Percentiles rank a stretch among this genome's conserved stretches.
Evolutionary conservation across 2,329 filamentous ascomycete genomes (phyloP).

Genomic region (Trichophyton verrucosum): DNA sequence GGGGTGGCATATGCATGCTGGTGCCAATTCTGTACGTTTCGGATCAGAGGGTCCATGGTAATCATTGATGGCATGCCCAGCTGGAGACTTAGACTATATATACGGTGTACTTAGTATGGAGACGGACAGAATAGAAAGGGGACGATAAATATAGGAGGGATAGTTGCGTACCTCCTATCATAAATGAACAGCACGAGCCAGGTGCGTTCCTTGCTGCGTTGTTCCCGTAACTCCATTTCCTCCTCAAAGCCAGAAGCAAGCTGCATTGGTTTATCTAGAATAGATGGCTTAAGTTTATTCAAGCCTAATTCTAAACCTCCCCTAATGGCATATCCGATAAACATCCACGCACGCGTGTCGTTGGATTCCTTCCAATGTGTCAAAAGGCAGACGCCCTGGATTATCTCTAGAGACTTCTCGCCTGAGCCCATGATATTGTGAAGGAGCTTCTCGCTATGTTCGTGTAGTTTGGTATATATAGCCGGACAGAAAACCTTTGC

Average conservation of each 20-base stretch:
- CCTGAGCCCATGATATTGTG: conserved; percentile 22
- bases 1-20: conserved; percentile 19
- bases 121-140: background rate
- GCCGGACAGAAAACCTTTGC: conserved; percentile 28
- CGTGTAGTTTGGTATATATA: conserved; percentile 20
- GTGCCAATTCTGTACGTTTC: conserved; percentile 28
- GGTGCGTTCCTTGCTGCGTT: conserved; percentile 26
- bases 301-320: conserved; percentile 29
- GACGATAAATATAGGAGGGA: background rate
- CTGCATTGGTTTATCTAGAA: conserved; percentile 7
- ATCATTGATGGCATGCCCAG: conserved; percentile 35
- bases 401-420: conserved; percentile 28
- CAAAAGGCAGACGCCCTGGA: conserved; percentile 26
- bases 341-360: conserved; percentile 31
- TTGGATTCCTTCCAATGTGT: conserved; percentile 35
- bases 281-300: conserved; percentile 14
- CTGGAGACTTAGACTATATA: conserved; percentile 29
- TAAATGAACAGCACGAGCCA: conserved; percentile 33
- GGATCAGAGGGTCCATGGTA: conserved; percentile 27
- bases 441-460: conserved; percentile 22
- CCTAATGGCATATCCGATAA: conserved; percentile 31
- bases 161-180: conserved; percentile 25
- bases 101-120: background rate
- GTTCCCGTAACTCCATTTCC: conserved; percentile 17
- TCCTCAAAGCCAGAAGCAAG: background rate